Evolutionary conservation across 768 basidiomycete genomes (phyloP), one percentile per base, ranked within the genome.

Genomic region (Hericium erinaceus): DNA sequence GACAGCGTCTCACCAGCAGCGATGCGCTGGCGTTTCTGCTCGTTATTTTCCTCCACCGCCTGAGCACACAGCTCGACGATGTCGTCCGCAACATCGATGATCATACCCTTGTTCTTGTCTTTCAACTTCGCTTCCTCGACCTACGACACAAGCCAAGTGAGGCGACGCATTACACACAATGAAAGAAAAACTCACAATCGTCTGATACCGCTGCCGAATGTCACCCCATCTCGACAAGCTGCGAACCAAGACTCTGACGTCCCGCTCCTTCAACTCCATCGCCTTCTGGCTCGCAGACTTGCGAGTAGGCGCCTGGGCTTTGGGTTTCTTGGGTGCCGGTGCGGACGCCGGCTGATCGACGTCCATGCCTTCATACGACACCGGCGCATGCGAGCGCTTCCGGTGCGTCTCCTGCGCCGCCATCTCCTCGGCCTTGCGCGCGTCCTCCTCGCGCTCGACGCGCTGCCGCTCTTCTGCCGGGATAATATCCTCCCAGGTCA

Each of bases 401-500:
- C 89, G 75, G 57, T 85, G 58, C 22, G 58, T 77, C 58, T 89
- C 87, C 61, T 84, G 81, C 7, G 85, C 74, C 52, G 75, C 79
- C 58, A 84, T 67, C 59, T 92, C 88, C 64, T 92, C 87, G 39
- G 80, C 81, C 65, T 83, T 84, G 58, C 81, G 77, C 58, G 85
- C 79, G 59, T 87, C 85, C 59, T 92, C 87, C 62, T 95, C 94
- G 28, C 80, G 79, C 59, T 92, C 92, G 48, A 87, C 82, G 68
- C 82, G 85, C 70, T 87, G 84, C 6, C 97, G 86, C 65, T 93
- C 93, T 22, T 95, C 93, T 9, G 89, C 69, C 16, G 97, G 97
- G 64, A 99, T 98, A 71, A 99, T 98, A 60, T 98, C 97, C 68
- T 99, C 97, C 97, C 97, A 99, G 66, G 72, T 92, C 84, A 95